Percentiles rank a stretch among this genome's conserved stretches.
phyloP scores from a whole-genome alignment of 2,329 filamentous ascomycete genomes.

The Ophiosphaerella narmari region DNA sequence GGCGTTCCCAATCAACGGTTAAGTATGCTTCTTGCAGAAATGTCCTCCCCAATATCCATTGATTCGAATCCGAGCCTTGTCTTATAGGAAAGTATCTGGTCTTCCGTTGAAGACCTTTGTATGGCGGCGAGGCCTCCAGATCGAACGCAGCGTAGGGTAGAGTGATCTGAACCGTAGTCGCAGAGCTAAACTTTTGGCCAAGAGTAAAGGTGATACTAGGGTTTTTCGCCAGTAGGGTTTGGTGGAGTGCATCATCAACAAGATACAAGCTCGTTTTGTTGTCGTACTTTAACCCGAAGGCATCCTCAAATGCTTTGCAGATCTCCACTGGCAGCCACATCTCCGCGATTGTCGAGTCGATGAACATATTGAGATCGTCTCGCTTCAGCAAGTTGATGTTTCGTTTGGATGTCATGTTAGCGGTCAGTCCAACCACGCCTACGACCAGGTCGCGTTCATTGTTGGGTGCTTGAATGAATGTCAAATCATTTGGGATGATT shows the following conservation, averaged over 20 bases:
- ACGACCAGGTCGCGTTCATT: slow-evolving; percentile 65
- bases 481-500: slow-evolving; percentile 63
- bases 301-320: slow-evolving; percentile 67
- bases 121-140: slow-evolving; percentile 50
- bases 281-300: slow-evolving; percentile 69
- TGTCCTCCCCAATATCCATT: slow-evolving; percentile 67
- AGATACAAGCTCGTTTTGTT: slow-evolving; percentile 67
- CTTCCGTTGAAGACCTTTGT: slow-evolving; percentile 63
- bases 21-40: slow-evolving; percentile 71
- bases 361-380: slow-evolving; percentile 48
- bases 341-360: slow-evolving; percentile 56
- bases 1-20: slow-evolving; percentile 54
- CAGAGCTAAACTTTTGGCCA: slow-evolving; percentile 40
- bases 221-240: slow-evolving; percentile 52
- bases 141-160: slow-evolving; percentile 58
- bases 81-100: slow-evolving; percentile 71
- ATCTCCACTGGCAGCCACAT: slow-evolving; percentile 56
- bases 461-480: slow-evolving; percentile 62
- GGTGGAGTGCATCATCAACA: slow-evolving; percentile 62
- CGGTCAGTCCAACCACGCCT: slow-evolving; percentile 53
- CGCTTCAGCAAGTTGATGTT: slow-evolving; percentile 43
- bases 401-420: slow-evolving; percentile 32
- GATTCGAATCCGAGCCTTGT: slow-evolving; percentile 57
- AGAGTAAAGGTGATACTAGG: slow-evolving; percentile 53
- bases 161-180: slow-evolving; percentile 49